phyloP scores from a whole-genome alignment of 23 red algal genomes.

The Gracilaria domingensis region DNA sequence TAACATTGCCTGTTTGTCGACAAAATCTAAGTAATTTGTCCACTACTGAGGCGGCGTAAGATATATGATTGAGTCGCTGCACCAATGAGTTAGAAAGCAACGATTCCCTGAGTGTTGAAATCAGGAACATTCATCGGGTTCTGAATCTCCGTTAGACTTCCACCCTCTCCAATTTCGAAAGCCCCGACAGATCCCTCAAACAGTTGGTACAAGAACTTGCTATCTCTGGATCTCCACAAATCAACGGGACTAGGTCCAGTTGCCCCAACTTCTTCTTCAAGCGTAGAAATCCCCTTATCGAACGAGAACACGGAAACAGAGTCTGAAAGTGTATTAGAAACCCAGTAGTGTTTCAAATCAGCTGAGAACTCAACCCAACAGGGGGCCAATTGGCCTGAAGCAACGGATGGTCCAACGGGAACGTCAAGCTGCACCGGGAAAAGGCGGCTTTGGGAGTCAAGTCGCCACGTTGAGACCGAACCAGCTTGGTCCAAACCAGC shows the following conservation, averaged over 20 bases:
- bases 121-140: slow-evolving; percentile 56
- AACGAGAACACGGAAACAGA: slow-evolving; percentile 44
- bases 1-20: no score
- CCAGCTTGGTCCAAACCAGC: not conserved
- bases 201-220: slow-evolving; percentile 43
- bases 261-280: slow-evolving; percentile 24
- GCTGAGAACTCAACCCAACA: slow-evolving; percentile 42
- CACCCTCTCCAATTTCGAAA: slow-evolving; percentile 20
- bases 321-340: slow-evolving; percentile 29
- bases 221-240: slow-evolving; percentile 25
- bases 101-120: slow-evolving; percentile 35
- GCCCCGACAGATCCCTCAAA: slow-evolving; percentile 39
- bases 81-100: slow-evolving; percentile 17
- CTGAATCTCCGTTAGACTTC: slow-evolving; percentile 32
- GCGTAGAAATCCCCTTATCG: slow-evolving; percentile 1
- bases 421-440: slow-evolving; percentile 55
- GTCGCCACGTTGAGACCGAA: slow-evolving; percentile 49
- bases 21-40: no score
- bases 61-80: no score
- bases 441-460: not conserved
- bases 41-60: no score
- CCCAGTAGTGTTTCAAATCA: slow-evolving; percentile 20
- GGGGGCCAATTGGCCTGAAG: slow-evolving; percentile 10
- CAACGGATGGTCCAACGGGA: slow-evolving; percentile 13
- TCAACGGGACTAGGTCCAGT: slow-evolving; percentile 28